A percentile compares a stretch with the other conserved stretches of the same genome.
phyloP scores from a whole-genome alignment of 371 early-diverging fungal species.

The Syncephalastrum sp. region DNA sequence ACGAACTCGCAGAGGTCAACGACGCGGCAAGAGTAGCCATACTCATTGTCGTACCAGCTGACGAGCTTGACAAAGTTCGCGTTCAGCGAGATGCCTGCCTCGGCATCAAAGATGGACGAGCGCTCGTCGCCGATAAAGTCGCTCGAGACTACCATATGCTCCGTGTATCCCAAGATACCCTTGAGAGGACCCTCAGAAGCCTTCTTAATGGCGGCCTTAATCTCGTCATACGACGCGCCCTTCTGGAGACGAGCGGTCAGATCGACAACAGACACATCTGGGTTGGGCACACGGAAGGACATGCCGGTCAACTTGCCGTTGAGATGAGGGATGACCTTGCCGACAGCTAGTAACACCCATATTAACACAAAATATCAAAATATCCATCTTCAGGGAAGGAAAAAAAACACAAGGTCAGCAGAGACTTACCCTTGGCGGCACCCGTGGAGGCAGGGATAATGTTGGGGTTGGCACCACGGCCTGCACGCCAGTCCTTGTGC shows the following conservation, averaged over 20 bases:
- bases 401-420: background rate
- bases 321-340: slow-evolving; percentile 96
- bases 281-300: slow-evolving; percentile 97
- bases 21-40: slow-evolving; percentile 95
- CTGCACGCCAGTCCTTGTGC: slow-evolving; percentile 95
- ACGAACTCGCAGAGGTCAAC: slow-evolving; percentile 83
- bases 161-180: slow-evolving; percentile 95
- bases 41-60: slow-evolving; percentile 94
- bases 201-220: slow-evolving; percentile 84
- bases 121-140: slow-evolving; percentile 94
- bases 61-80: slow-evolving; percentile 98
- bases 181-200: slow-evolving; percentile 81
- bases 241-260: slow-evolving; percentile 92
- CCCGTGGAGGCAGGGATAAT: slow-evolving; percentile 99
- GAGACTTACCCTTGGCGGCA: slow-evolving; percentile 83
- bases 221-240: slow-evolving; percentile 88
- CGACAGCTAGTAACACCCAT: slow-evolving; percentile 70
- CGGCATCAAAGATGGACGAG: slow-evolving; percentile 96
- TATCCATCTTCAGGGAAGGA: no score
- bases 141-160: slow-evolving; percentile 96
- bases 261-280: slow-evolving; percentile 99
- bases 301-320: slow-evolving; percentile 99
- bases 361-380: background rate
- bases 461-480: slow-evolving; percentile 94
- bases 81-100: slow-evolving; percentile 96